Evolutionary conservation across 805 yeast genomes (phyloP).

Genomic region (Lipomyces japonicus): DNA sequence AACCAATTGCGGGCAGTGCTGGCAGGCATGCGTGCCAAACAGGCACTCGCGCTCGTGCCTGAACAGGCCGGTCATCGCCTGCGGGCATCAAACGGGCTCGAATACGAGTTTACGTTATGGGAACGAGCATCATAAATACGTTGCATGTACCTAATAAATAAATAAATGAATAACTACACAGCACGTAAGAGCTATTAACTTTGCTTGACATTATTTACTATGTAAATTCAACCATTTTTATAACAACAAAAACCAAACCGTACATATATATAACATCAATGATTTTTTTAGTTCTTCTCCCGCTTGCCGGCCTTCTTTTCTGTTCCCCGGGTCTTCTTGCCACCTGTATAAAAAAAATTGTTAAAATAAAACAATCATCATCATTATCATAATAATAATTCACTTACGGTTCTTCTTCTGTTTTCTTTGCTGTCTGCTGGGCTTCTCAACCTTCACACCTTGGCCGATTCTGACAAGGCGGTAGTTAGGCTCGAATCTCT

Average conservation of each 20-base stretch:
- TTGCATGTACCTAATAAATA: neutral
- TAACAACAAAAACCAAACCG: conserved; percentile 6
- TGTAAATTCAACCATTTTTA: neutral
- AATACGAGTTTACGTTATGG: conserved; percentile 63
- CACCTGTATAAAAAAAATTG: conserved; percentile 36
- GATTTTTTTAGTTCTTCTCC: conserved; percentile 28
- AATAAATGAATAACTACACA: neutral
- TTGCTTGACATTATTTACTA: neutral
- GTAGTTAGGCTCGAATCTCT: conserved; percentile 98
- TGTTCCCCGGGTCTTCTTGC: conserved; percentile 98
- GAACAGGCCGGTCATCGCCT: conserved; percentile 3
- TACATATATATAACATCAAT: conserved; percentile 6
- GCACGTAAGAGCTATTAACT: neutral
- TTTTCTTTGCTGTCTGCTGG: conserved; percentile 99
- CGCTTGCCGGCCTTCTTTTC: conserved; percentile 85
- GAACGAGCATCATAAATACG: conserved; percentile 26
- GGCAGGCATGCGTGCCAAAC: conserved; percentile 29
- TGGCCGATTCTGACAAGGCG: conserved; percentile 98
- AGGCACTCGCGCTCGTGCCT: conserved; percentile 15
- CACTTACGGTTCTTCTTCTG: conserved; percentile 90
- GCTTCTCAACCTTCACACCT: conserved; percentile 92
- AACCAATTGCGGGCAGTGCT: conserved; percentile 15
- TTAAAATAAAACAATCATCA: conserved; percentile 27
- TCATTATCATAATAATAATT: neutral
- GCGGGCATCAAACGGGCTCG: conserved; percentile 48